phyloP scores from a whole-genome alignment of 768 basidiomycete species.

The Amanita muscaria region DNA sequence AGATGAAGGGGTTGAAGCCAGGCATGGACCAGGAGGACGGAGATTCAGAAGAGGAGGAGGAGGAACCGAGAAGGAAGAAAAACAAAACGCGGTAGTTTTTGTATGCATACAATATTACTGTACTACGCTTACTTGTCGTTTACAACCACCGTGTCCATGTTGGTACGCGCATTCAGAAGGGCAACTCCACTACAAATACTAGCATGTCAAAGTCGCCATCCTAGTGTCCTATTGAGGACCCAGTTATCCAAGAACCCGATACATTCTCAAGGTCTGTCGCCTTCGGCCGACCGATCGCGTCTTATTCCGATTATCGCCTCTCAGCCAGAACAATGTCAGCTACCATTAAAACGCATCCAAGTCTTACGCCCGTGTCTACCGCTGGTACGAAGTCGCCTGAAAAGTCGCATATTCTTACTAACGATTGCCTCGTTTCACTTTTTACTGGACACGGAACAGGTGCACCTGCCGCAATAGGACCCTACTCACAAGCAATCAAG shows the following conservation, averaged over 20 bases:
- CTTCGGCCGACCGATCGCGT: conserved; percentile 2
- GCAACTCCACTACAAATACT: too few species aligned
- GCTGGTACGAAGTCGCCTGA: background rate
- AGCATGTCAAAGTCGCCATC: too few species aligned
- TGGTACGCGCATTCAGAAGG: too few species aligned
- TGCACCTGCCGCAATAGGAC: conserved; percentile 74
- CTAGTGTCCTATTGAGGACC: too few species aligned
- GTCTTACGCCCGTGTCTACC: conserved; percentile 4
- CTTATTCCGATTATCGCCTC: background rate
- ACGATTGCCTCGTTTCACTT: background rate
- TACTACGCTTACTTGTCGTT: too few species aligned
- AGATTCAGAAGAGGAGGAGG: conserved; percentile 17
- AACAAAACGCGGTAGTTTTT: conserved; percentile 6
- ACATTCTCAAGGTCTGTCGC: conserved; percentile 3
- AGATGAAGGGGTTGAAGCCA: conserved; percentile 83
- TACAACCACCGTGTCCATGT: too few species aligned
- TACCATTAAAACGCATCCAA: background rate
- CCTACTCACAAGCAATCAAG: conserved; percentile 85
- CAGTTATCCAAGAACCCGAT: too few species aligned
- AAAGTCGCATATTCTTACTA: background rate
- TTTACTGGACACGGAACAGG: conserved; percentile 34
- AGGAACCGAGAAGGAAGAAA: conserved; percentile 10
- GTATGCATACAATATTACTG: background rate
- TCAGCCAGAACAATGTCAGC: conserved; percentile 6
- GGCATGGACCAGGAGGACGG: conserved; percentile 15